phyloP scores from a whole-genome alignment of 2,329 filamentous ascomycete species.

The Aspergillus caelatus region DNA sequence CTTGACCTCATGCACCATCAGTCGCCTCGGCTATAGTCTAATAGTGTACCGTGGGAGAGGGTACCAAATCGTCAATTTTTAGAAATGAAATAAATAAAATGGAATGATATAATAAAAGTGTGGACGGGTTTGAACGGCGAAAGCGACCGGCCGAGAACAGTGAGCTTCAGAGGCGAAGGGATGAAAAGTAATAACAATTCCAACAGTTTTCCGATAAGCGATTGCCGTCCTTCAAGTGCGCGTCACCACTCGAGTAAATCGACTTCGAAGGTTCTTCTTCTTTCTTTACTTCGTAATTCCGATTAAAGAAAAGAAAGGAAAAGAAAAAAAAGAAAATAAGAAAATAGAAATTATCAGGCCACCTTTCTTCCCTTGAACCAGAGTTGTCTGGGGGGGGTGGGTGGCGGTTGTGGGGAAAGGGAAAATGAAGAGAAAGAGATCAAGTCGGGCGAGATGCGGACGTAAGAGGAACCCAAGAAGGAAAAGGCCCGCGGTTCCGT shows the following conservation, averaged over 20 bases:
- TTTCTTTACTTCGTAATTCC: not conserved
- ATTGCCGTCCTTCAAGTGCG: not conserved
- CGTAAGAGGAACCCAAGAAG: conserved; percentile 18
- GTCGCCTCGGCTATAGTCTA: not conserved
- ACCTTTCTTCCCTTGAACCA: conserved; percentile 18
- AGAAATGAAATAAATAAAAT: not conserved
- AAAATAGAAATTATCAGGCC: conserved; percentile 14
- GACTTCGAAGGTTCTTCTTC: conserved; percentile 6
- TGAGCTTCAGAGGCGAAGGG: not conserved
- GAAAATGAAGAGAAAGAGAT: conserved; percentile 14
- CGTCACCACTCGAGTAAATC: not conserved
- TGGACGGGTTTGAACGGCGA: not conserved
- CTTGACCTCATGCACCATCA: conserved; percentile 20
- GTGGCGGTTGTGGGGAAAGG: conserved; percentile 21
- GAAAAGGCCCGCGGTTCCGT: conserved; percentile 2
- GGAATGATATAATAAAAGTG: not conserved
- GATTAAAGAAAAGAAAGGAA: conserved; percentile 1
- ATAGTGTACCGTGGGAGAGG: not conserved
- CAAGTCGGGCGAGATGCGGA: conserved; percentile 24
- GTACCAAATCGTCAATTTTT: not conserved
- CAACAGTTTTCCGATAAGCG: conserved; percentile 1
- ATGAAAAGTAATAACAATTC: conserved; percentile 3
- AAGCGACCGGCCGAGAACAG: not conserved
- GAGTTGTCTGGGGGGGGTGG: conserved; percentile 18
- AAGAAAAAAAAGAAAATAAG: not conserved